A percentile compares a stretch with the other conserved stretches of the same genome.
phyloP scores from a whole-genome alignment of 108 stramenopile genomes.

The Licmophora abbreviata region DNA sequence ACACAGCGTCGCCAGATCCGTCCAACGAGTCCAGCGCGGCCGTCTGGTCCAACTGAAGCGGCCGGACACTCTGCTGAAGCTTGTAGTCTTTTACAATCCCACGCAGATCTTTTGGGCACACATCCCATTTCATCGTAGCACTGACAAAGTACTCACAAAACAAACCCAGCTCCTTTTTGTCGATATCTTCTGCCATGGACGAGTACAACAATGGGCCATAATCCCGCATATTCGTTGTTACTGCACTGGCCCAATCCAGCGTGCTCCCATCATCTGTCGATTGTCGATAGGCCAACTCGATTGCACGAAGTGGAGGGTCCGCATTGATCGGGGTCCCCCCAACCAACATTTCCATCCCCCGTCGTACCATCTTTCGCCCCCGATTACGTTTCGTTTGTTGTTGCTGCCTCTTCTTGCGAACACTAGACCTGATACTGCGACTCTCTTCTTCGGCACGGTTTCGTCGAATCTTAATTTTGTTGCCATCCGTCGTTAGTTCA shows the following conservation, averaged over 20 bases:
- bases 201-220: conserved; percentile 68
- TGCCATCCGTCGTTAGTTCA: not conserved
- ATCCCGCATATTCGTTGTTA: conserved; percentile 52
- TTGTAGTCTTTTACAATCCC: conserved; percentile 24
- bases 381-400: not conserved
- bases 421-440: conserved; percentile 2
- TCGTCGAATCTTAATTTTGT: not conserved
- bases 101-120: conserved; percentile 69
- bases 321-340: conserved; percentile 82
- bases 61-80: not conserved
- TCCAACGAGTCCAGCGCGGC: not conserved
- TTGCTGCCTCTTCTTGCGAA: not conserved
- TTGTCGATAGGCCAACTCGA: conserved; percentile 51
- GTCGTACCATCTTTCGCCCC: conserved; percentile 62
- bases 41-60: not conserved
- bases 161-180: conserved; percentile 31
- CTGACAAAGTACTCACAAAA: conserved; percentile 67
- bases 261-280: conserved; percentile 18
- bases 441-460: conserved; percentile 1
- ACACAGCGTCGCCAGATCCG: not conserved
- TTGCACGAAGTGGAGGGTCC: conserved; percentile 64
- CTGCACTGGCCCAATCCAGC: conserved; percentile 40
- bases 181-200: conserved; percentile 36
- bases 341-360: conserved; percentile 89
- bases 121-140: conserved; percentile 55